These are phyloP conservation scores for Colletotrichum horii DNA, from an alignment of 2,329 filamentous ascomycete genomes.

Conservation along the genomic window DNA sequence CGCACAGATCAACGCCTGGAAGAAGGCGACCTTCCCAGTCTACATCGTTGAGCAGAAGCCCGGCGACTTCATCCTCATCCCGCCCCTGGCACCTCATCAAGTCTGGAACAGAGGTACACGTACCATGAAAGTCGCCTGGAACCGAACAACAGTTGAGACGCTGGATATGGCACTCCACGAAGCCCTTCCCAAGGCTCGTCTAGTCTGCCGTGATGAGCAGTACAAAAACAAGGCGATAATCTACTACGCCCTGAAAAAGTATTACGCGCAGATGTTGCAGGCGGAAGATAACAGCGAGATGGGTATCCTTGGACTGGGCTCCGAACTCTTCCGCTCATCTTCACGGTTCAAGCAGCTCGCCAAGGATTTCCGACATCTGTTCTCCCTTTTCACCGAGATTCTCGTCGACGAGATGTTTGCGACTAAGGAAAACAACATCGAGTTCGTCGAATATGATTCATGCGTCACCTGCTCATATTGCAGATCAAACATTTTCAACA, in stretches of 20 bases:
- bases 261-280: constrained; percentile 66
- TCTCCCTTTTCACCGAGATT: constrained; percentile 78
- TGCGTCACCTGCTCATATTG: constrained; percentile 97
- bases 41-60: constrained; percentile 90
- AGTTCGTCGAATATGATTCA: constrained; percentile 83
- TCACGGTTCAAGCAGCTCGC: constrained; percentile 70
- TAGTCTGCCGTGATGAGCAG: constrained; percentile 96
- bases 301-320: constrained; percentile 51
- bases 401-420: constrained; percentile 87
- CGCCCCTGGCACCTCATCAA: constrained; percentile 91
- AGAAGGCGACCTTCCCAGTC: constrained; percentile 89
- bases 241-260: constrained; percentile 85
- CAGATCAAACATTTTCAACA: constrained; percentile 94
- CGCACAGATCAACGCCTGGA: constrained; percentile 94
- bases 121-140: constrained; percentile 98
- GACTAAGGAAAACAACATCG: constrained; percentile 71
- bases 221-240: constrained; percentile 99
- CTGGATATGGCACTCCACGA: constrained; percentile 85
- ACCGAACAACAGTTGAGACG: constrained; percentile 90
- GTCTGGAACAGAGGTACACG: constrained; percentile 97
- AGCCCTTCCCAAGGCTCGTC: constrained; percentile 83
- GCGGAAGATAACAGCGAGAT: constrained; percentile 56
- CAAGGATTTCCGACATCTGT: constrained; percentile 82
- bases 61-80: constrained; percentile 93
- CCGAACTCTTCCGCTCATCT: constrained; percentile 46